Base-by-base conservation (phyloP, 768 basidiomycete genomes). In the Amanita molliuscula region DNA sequence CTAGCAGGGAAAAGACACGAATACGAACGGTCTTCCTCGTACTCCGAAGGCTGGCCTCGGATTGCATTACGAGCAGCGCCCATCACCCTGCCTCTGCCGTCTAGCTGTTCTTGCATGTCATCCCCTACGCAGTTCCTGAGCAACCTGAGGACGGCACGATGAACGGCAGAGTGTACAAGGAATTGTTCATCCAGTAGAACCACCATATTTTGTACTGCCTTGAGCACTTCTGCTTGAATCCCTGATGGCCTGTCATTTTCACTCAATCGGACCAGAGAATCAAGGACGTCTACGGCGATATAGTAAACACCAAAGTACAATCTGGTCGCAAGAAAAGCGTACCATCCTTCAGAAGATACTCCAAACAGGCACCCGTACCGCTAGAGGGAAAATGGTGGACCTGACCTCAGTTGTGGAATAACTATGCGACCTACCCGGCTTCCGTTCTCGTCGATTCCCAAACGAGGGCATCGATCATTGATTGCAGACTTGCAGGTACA, bases 141-240 rank as follows among this genome's bases (percentile, higher is more conserved):
- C 6, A 97, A 71, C 35, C 90, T 73, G 21, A 94, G 75, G 7
- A 96, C 84, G 1, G 91, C 91, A 58, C 79, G 83, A 64, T 97
- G 93, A 0, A 94, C 85, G 1, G 82, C 88, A 7, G 89, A 87
- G 59, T 95, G 92, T 3, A 94, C 84, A 16, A 97, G 79, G 59
- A 97, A 96, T 56, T 88, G 87, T 60, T 96, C 92, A 53, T 96
- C 92, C 49, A 98, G 75, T 11, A 91, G 76, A 6, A 93, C 81
- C 10, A 97, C 84, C 77, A 96, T 88, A 57, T 91, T 91, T 57
- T 89, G 88, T 11, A 94, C 87, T 1, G 87, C 75, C 23, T 83
- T 78, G 29, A 97, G 73, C 10, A 95, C 89, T 61, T 92, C 88
- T 36, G 84, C 88, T 62, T 94, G 89, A 55, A 92, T 84, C n/a